These are phyloP conservation scores for Bryum argenteum DNA, from an alignment of 225 moss, liverwort and hornwort species.

Conservation along the genomic window DNA sequence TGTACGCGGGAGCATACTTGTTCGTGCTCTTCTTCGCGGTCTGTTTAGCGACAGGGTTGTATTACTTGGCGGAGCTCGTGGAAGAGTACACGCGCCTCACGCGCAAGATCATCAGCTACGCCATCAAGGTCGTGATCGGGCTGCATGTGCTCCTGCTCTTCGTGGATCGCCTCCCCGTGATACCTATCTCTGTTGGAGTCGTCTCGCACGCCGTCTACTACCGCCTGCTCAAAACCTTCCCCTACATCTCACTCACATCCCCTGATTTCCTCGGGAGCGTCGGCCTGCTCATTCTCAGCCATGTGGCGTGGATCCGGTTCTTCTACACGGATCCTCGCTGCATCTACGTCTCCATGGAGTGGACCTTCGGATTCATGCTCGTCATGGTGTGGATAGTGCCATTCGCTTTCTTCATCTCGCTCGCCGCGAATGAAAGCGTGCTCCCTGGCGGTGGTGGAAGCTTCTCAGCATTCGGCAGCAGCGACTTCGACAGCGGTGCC, in stretches of 20 bases:
- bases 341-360: constrained; percentile 77
- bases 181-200: constrained; percentile 66
- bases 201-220: constrained; percentile 78
- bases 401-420: constrained; percentile 85
- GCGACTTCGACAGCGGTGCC: constrained; percentile 26
- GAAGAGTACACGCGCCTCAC: constrained; percentile 95
- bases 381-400: constrained; percentile 91
- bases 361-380: constrained; percentile 92
- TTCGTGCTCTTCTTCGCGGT: constrained; percentile 93
- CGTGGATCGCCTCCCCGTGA: constrained; percentile 73
- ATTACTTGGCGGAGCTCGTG: constrained; percentile 92
- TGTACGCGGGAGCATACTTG: constrained; percentile 85
- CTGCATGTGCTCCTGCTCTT: constrained; percentile 72
- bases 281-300: constrained; percentile 65
- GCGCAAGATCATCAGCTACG: constrained; percentile 70
- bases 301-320: constrained; percentile 80
- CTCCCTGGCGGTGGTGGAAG: constrained; percentile 64
- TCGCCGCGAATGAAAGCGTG: constrained; percentile 96
- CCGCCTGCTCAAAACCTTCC: constrained; percentile 84
- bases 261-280: constrained; percentile 78
- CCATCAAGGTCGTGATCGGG: constrained; percentile 70
- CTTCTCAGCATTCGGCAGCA: constrained; percentile 51
- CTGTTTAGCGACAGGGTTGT: constrained; percentile 85
- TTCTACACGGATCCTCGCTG: constrained; percentile 88
- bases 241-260: constrained; percentile 75